Conservation (phyloP, 2,329 filamentous ascomycete species). For the Golovinomyces cichoracearum region DNA sequence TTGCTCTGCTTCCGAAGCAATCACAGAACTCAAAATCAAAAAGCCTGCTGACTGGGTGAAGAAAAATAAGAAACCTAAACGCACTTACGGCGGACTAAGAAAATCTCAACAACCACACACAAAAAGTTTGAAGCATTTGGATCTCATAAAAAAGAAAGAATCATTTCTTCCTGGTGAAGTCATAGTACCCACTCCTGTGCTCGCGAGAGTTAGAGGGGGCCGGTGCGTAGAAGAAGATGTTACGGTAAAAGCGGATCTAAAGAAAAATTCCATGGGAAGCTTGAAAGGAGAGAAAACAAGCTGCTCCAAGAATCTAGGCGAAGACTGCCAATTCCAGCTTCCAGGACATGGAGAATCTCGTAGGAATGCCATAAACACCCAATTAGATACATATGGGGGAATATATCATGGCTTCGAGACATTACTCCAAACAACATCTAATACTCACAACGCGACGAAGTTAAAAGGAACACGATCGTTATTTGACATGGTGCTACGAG, state of each 20-base stretch:
- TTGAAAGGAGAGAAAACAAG: not conserved
- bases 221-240: not conserved
- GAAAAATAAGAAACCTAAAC: constrained; percentile 9
- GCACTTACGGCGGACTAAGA: constrained; percentile 9
- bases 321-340: not conserved
- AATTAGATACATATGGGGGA: constrained; percentile 20
- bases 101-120: not conserved
- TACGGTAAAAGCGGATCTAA: not conserved
- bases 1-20: not conserved
- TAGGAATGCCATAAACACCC: constrained; percentile 11
- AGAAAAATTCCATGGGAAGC: not conserved
- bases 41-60: constrained; percentile 9
- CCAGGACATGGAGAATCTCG: constrained; percentile 12
- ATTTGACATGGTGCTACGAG: constrained; percentile 23
- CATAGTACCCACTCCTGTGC: constrained; percentile 13
- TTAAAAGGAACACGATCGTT: constrained; percentile 18
- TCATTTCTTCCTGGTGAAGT: constrained; percentile 11
- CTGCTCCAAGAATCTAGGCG: not conserved
- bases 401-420: constrained; percentile 22
- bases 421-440: constrained; percentile 19
- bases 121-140: constrained; percentile 1
- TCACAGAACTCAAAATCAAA: not conserved
- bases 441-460: constrained; percentile 3
- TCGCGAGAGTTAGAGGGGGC: constrained; percentile 11
- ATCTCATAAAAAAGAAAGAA: constrained; percentile 2